Evolutionary conservation across 108 stramenopile genomes (phyloP), one percentile per base, ranked within the genome.

Genomic region (Cyclotella choctawhatcheeana): DNA sequence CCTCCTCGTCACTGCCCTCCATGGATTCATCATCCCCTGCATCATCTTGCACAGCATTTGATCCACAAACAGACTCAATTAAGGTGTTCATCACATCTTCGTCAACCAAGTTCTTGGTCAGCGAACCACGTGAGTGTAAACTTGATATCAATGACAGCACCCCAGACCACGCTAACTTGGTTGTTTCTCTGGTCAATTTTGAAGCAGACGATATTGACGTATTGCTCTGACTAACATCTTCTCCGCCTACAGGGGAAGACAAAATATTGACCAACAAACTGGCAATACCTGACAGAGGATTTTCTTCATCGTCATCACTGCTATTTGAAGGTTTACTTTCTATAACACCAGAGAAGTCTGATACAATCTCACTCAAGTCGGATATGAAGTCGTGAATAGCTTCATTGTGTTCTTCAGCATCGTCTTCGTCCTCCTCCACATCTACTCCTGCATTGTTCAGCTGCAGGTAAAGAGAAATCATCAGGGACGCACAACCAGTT

Each of bases 151-250:
- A 25, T 59, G 51, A 35, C 0, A 93, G 54, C 24, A 79, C 80
- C 54, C 90, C 86, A 34, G 79, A 71, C 91, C 90, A 92, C 27
- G 88, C 80, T 33, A 73, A 58, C 72, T 85, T 89, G 5, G 89
- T 82, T 16, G 86, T 80, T 27, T 94, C 93, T 37, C 90, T 88
- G 2, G 88, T 59, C 5, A 94, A 69, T 44, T 89, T 90, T 55
- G 89, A 80, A 20, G 89, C 87, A 54, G 85, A 81, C 21, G 88
- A 88, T 40, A 82, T 69, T 50, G 81, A 76, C 21, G 77, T 44
- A 56, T 67, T 80, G 35, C 53, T 68, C 33, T 67, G 35, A 34
- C 27, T 53, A 8, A 30, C n/a, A 51, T 69, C 62, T 47, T 86
- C 88, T 34, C 84, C 80, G 25, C 87, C 85, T n/a, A 88, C 56